Percentiles rank a stretch among this genome's conserved stretches.
phyloP scores from a whole-genome alignment of 2,329 filamentous ascomycete species.

The Ceratocystis variospora region DNA sequence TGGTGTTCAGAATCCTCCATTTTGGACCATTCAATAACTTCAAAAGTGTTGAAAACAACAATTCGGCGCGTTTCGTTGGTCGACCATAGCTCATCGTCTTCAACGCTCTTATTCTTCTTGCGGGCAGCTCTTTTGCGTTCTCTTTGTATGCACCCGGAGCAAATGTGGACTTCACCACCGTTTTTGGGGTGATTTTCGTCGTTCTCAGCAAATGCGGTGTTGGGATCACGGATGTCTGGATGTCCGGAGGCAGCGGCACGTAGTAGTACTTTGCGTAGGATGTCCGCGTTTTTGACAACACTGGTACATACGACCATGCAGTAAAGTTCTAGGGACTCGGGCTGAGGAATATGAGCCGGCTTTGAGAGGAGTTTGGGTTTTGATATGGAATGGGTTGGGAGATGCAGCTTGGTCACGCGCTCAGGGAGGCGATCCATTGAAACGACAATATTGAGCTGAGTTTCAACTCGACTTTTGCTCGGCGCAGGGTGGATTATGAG shows the following conservation, averaged over 20 bases:
- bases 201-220: slow-evolving; percentile 30
- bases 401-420: slow-evolving; percentile 65
- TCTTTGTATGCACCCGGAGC: slow-evolving; percentile 75
- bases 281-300: slow-evolving; percentile 63
- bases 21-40: slow-evolving; percentile 68
- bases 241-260: slow-evolving; percentile 34
- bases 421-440: slow-evolving; percentile 61
- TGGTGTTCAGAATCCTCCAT: slow-evolving; percentile 35
- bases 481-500: slow-evolving; percentile 19
- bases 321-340: slow-evolving; percentile 66
- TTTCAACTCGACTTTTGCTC: slow-evolving; percentile 57
- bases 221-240: slow-evolving; percentile 24
- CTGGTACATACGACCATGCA: slow-evolving; percentile 83
- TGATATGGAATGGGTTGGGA: slow-evolving; percentile 82
- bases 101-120: slow-evolving; percentile 85
- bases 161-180: slow-evolving; percentile 89
- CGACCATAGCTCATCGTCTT: slow-evolving; percentile 81
- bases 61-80: slow-evolving; percentile 67
- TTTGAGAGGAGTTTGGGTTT: slow-evolving; percentile 85
- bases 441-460: slow-evolving; percentile 81
- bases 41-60: slow-evolving; percentile 81
- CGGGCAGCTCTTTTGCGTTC: slow-evolving; percentile 82
- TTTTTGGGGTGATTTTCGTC: slow-evolving; percentile 62
- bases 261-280: slow-evolving; percentile 53
- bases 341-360: slow-evolving; percentile 46